Evolutionary conservation across 2,329 filamentous ascomycete genomes (phyloP).

Genomic region (Colletotrichum sp.): DNA sequence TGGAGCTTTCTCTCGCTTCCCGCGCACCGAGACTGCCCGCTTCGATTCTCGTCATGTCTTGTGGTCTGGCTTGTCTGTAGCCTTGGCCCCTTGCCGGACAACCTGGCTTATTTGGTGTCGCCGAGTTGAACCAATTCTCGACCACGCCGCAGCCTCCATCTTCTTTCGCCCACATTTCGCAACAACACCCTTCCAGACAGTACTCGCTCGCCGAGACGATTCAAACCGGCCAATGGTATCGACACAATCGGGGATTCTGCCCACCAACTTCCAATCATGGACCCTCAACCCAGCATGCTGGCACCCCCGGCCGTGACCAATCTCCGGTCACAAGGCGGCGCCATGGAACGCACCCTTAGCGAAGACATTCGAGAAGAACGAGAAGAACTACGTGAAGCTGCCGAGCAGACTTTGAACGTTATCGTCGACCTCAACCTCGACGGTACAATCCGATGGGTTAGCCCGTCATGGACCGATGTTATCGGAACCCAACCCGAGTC

Average conservation of each 20-base stretch:
- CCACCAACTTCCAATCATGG: constrained; percentile 45
- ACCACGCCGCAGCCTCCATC: neutral
- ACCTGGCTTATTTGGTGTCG: constrained; percentile 16
- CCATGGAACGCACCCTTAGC: constrained; percentile 74
- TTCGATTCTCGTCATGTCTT: constrained; percentile 47
- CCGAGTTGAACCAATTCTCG: constrained; percentile 8
- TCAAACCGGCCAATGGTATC: constrained; percentile 34
- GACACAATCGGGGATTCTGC: constrained; percentile 30
- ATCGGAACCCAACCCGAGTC: constrained; percentile 78
- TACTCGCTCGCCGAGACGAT: constrained; percentile 16
- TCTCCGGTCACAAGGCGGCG: constrained; percentile 52
- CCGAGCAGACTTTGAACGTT: constrained; percentile 94
- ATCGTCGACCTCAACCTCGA: constrained; percentile 94
- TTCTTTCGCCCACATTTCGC: neutral
- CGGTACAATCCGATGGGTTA: constrained; percentile 92
- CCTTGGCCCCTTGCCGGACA: constrained; percentile 53
- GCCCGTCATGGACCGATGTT: constrained; percentile 93
- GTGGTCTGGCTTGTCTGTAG: constrained; percentile 47
- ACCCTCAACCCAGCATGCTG: constrained; percentile 46
- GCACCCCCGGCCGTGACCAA: constrained; percentile 59
- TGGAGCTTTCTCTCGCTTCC: neutral
- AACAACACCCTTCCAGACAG: neutral
- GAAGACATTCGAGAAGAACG: constrained; percentile 92
- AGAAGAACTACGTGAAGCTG: constrained; percentile 92
- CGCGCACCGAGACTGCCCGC: neutral